Evolutionary conservation across 495 filamentous ascomycete species (phyloP).

Genomic region (Penicillium coprophilum): DNA sequence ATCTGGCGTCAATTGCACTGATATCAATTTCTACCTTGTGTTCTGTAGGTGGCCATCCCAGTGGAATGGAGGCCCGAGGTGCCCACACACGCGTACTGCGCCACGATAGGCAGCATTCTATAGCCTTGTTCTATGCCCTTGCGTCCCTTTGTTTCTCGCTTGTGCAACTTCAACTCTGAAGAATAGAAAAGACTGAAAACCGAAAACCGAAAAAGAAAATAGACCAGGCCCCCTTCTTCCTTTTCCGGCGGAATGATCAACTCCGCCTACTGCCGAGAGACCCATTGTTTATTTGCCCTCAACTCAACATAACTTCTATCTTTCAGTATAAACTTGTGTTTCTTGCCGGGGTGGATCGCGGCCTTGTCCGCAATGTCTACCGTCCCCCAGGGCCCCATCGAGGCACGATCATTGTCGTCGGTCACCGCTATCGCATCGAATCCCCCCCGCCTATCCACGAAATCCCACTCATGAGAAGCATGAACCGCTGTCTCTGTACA

Average conservation of each 20-base stretch:
- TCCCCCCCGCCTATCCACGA: conserved; percentile 75
- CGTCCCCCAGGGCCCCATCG: conserved; percentile 49
- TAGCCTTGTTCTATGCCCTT: conserved; percentile 15
- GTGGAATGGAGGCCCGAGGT: conserved; percentile 11
- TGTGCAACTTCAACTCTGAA: neutral
- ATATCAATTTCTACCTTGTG: neutral
- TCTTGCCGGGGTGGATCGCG: conserved; percentile 27
- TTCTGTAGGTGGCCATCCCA: conserved; percentile 12
- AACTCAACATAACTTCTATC: conserved; percentile 10
- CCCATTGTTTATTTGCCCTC: conserved; percentile 16
- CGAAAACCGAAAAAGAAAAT: conserved; percentile 6
- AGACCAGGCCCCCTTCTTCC: neutral
- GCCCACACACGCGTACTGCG: conserved; percentile 26
- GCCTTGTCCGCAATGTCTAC: conserved; percentile 26
- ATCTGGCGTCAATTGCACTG: neutral
- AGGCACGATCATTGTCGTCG: conserved; percentile 79
- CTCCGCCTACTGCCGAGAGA: conserved; percentile 17
- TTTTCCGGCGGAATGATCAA: conserved; percentile 4
- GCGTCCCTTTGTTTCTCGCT: conserved; percentile 16
- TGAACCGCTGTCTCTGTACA: conserved; percentile 77
- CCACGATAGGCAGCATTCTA: conserved; percentile 25
- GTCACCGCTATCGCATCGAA: conserved; percentile 80
- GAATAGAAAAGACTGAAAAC: neutral
- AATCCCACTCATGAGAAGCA: conserved; percentile 64
- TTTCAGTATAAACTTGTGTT: neutral